These are phyloP conservation scores for Croton laevigatus DNA, from an alignment of 441 rosid genomes.

Conservation along the genomic window DNA sequence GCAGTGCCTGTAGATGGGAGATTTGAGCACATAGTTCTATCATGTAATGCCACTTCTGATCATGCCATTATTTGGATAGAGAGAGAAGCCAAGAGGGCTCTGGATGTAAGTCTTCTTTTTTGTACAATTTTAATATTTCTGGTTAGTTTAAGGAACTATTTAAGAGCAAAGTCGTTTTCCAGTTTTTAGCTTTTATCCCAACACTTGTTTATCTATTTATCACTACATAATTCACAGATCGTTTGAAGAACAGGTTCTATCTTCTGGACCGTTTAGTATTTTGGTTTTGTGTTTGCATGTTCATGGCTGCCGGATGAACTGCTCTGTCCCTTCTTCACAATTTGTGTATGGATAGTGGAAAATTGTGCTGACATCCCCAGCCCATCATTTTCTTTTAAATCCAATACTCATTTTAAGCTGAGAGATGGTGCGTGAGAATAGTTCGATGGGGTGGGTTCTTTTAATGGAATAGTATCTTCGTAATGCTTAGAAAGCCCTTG, in stretches of 20 bases:
- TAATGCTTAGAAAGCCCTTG: neutral
- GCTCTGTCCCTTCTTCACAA: no score
- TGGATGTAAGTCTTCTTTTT: conserved; percentile 45
- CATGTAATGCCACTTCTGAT: conserved; percentile 92
- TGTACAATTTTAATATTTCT: neutral
- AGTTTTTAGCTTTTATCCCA: neutral
- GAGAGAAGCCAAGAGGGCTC: conserved; percentile 76
- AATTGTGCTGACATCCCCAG: neutral
- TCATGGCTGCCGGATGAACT: neutral
- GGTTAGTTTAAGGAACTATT: neutral
- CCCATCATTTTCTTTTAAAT: neutral
- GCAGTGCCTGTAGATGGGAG: conserved; percentile 97
- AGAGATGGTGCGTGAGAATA: neutral
- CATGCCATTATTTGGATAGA: conserved; percentile 89
- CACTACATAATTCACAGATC: no score
- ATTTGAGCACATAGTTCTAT: conserved; percentile 88
- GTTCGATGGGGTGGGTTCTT: neutral
- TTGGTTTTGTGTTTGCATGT: neutral
- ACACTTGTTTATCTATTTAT: neutral
- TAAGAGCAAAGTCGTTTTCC: neutral
- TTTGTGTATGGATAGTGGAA: neutral
- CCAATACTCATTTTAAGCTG: neutral
- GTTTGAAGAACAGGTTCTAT: no score
- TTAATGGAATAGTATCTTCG: neutral
- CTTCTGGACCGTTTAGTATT: neutral